Base-by-base conservation (phyloP, 768 basidiomycete genomes). In the Scleroderma citrinum region DNA sequence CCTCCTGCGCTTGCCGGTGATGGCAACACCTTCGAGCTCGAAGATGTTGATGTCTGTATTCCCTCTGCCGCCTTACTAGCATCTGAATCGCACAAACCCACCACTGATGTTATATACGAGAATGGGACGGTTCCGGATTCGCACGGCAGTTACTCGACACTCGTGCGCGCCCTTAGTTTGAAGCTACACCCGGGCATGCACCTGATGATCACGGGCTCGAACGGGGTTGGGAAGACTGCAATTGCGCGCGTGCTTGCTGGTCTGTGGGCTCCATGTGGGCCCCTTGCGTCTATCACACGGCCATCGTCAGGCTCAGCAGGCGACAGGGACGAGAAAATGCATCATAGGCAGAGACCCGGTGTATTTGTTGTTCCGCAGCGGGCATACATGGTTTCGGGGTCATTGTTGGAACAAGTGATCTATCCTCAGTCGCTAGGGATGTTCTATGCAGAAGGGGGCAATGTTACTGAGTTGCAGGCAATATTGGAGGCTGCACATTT, bases 341-440 rank as follows among this genome's bases (percentile, higher is more conserved):
- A 80, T 3, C 26, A 29, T 29, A 49, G 52, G 16, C 50, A 21
- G n/a, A 43, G 26, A 30, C 68, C 71, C 12, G 81, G 82, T 17
- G 76, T 88, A n/a, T 84, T 90, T 53, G 82, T 96, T 48, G 78
- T 98, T 3, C 95, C 95, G 4, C 95, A 98, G 67, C 74, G 94
- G 13, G 84, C 92, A 20, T 98, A 98, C 65, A 90, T 97, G 80
- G 85, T 87, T 24, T 76, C 81, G 0, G 95, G 95, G 0, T 85
- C 83, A 53, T 69, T 98, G 39, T 70, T 95, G 14, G 93, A 96
- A 58, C 95, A 98, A 74, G 80, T 95, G 24, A 93, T 95, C 51
- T 97, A 96, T 65, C 92, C 93, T 6, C 82, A 93, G 64, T 53
- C 55, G 1, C 21, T 62, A 3, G 59, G 82, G 85, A 36, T 92